Evolutionary conservation across 2,329 filamentous ascomycete genomes (phyloP), one percentile per base, ranked within the genome.

Genomic region (Cladosporium sphaerospermum): DNA sequence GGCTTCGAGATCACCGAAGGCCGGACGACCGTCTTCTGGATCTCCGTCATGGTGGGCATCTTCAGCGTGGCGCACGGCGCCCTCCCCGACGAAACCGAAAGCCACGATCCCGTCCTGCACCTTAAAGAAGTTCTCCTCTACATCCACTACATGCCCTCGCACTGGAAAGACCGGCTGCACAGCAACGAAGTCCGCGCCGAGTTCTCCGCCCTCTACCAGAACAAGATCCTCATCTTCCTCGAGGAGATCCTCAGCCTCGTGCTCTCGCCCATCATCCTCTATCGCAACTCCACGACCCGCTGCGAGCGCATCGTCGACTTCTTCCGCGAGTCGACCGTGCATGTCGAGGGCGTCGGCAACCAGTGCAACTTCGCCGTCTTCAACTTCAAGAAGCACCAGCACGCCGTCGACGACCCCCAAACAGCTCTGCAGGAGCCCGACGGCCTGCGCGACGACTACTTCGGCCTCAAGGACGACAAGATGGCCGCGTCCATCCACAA

Each of bases 361-460:
- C 89, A 97, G 9, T 99, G 93, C 70, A 96, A 92, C 1, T 97
- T 96, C 72, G 93, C 93, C 3, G 89, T 96, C 34, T 99, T 99
- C 64, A 89, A 96, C 58, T 97, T 97, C 73, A 91, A 95, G 69
- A 92, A 90, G 67, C 87, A 85, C 18, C 78, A 81, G 45, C 78
- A 78, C 59, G 72, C 73, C 4, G 67, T 68, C 42, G 67, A 70
- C 46, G 42, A 45, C 34, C 71, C 69, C 9, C 71, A 61, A 2
- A 61, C 60, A 9, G 61, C 63, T 18, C 57, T 60, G 59, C 69
- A 56, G 56, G 69, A 60, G 70, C 71, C 54, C 60, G 70, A 62
- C 52, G 67, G 64, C n/a, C 79, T 90, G 9, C 83, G 93, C 9
- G 88, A 93, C 55, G 91, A 96, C 61, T 97, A 97, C 68, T 97